Evolutionary conservation across 208 protist genomes (phyloP), one percentile per base, ranked within the genome.

Genomic region (Leishmania mexicana): DNA sequence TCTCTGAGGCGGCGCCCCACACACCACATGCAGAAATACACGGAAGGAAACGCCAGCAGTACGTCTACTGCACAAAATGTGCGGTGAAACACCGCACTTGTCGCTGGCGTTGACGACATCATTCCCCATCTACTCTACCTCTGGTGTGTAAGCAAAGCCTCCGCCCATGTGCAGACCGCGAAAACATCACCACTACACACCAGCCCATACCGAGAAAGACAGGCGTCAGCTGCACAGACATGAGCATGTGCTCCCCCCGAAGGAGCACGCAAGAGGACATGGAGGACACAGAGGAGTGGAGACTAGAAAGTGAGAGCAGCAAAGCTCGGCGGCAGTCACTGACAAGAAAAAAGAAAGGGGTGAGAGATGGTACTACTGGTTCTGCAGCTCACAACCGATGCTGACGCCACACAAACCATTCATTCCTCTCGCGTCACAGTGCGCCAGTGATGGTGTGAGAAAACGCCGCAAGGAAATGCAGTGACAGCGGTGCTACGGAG

Each of bases 21-120:
- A 49, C 49, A 80, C 6, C 67, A 80, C 2, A 67, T 57, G 38
- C 8, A 70, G 31, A 77, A 75, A 19, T n/a, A 70, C 21, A 81
- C 78, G 42, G 19, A 13, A 47, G 38, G 31, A 28, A 28, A 15
- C 11, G n/a, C 35, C 70, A 10, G 24, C n/a, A 11, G n/a, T 35
- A 31, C 40, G 47, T 74, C 19, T 74, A 31, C n/a, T 45, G n/a
- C 11, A n/a, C 24, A 45, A 54, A 53, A 51, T 0, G 10, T 54
- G 40, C 19, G 40, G 35, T n/a, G 45, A 51, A 15, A 53, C n/a
- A 6, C 70, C 54, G 28, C 70, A 35, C 38, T 31, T 35, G 42
- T 28, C 28, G 51, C 70, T 51, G 3, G 45, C 13, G 28, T 8
- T 74, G 7, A 35, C 28, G 19, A 31, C 38, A 38, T 31, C 8